Percentiles rank a stretch among this genome's conserved stretches.
These are phyloP conservation scores for Dactylellina parvicollis DNA, from an alignment of 2,329 filamentous ascomycete species.

Conservation along the genomic window DNA sequence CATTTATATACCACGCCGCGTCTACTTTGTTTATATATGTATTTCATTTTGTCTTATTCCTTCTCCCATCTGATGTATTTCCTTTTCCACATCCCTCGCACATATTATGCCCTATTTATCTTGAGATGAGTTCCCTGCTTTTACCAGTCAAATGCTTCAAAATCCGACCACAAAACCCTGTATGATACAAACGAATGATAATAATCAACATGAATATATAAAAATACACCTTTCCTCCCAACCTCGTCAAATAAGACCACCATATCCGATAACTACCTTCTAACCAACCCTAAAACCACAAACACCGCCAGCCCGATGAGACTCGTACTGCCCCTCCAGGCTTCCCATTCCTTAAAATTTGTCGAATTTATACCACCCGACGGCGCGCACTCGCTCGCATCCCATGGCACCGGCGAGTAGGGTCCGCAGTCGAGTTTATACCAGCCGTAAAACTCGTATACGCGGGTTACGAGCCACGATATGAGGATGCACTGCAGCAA, in stretches of 20 bases:
- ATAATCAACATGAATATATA: background rate
- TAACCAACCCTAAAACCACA: slow-evolving; percentile 7
- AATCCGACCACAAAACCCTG: background rate
- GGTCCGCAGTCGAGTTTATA: slow-evolving; percentile 2
- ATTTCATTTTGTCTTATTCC: background rate
- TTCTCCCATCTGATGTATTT: background rate
- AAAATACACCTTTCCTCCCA: background rate
- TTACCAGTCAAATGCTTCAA: background rate
- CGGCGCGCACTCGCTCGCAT: slow-evolving; percentile 1
- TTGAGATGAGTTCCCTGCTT: background rate
- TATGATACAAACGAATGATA: slow-evolving; percentile 18
- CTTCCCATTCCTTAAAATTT: slow-evolving; percentile 1
- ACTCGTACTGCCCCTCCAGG: background rate
- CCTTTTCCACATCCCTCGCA: background rate
- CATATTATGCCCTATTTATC: background rate
- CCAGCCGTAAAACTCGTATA: slow-evolving; percentile 14
- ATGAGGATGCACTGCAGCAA: slow-evolving; percentile 11
- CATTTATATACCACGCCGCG: background rate
- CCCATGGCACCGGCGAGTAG: slow-evolving; percentile 16
- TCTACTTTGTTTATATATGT: background rate
- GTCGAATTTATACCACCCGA: background rate
- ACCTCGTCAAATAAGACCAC: too few species aligned
- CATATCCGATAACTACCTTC: background rate
- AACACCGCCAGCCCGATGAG: slow-evolving; percentile 1
- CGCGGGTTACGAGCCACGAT: slow-evolving; percentile 4